Evolutionary conservation across 1,139 yeast genomes (phyloP).

Genomic region (Kodamaea alishanica): DNA sequence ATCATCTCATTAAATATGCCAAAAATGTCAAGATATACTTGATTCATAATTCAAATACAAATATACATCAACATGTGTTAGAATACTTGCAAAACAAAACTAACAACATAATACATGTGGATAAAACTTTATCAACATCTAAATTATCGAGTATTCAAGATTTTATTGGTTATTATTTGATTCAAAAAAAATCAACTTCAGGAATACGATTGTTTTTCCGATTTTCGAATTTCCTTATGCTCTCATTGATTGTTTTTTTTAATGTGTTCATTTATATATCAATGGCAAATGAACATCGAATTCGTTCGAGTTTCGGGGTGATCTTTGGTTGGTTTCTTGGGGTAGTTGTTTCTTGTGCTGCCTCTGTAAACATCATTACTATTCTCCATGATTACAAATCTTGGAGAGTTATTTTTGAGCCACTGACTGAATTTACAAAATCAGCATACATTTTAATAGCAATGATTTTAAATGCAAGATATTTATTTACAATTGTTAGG

Average conservation of each 20-base stretch:
- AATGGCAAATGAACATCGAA: conserved; percentile 49
- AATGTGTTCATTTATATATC: conserved; percentile 37
- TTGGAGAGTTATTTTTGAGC: conserved; percentile 32
- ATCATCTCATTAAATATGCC: conserved; percentile 51
- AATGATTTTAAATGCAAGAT: conserved; percentile 30
- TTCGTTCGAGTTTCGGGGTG: conserved; percentile 59
- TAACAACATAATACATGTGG: conserved; percentile 6
- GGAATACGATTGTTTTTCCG: conserved; percentile 10
- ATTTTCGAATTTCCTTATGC: conserved; percentile 10
- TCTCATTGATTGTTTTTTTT: conserved; percentile 11
- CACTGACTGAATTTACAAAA: conserved; percentile 27
- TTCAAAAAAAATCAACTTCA: conserved; percentile 14
- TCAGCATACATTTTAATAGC: conserved; percentile 25
- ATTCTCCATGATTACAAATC: conserved; percentile 16
- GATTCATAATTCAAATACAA: conserved; percentile 14
- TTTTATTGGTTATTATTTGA: conserved; percentile 21
- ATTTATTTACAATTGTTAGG: conserved; percentile 27
- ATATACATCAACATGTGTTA: conserved; percentile 4
- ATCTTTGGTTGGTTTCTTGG: conserved; percentile 59
- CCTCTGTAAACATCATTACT: conserved; percentile 40
- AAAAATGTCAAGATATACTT: conserved; percentile 36
- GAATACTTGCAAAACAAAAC: conserved; percentile 2
- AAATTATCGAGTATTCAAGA: conserved; percentile 16
- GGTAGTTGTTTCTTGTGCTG: conserved; percentile 47
- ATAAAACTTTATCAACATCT: conserved; percentile 8